Evolutionary conservation across 1,139 yeast genomes (phyloP), one percentile per base, ranked within the genome.

Genomic region (Magnusiomyces paraingens): DNA sequence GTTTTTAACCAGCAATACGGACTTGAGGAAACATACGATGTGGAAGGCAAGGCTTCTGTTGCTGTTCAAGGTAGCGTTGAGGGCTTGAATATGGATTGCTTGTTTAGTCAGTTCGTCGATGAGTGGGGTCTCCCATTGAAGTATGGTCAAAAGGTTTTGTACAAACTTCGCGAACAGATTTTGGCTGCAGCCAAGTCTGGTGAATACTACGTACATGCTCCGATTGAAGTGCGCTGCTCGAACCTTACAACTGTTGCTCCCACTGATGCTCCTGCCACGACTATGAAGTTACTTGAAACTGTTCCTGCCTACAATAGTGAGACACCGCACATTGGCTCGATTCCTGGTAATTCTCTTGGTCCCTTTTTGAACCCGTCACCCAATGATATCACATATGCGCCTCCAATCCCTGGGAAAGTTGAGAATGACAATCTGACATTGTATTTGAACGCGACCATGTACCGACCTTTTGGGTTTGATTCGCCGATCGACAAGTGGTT

Each of bases 111-210:
- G 70, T 91, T 85, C 71, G 99, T 93, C 54, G 84, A 91, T 66
- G 99, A 93, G 72, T 93, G 99, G 99, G 89, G 93, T 14, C 81
- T 95, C 54, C 98, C 98, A 35, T 73, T 93, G 65, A 76, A 73
- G 32, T 79, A 80, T 57, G 98, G 98, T 10, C 83, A 83, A 8
- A 84, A 83, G 51, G 83, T 86, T 12, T 77, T 91, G 60, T 75
- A 79, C 52, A 74, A 86, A 52, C 74, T 91, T 59, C 80, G 85
- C 57, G 76, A 75, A 22, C 77, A 80, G 3, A 86, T 91, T 52
- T 66, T 75, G 38, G 73, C 71, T 12, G 96, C 95, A 36, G 83
- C 84, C 38, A 64, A 68, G 5, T 67, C 71, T 5, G 82, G 81
- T 50, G 82, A 81, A 32, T 91, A 78, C 70, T 93, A 77, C 64